Conservation (phyloP, 2,329 filamentous ascomycete species). For the Leptographium lundbergii region DNA sequence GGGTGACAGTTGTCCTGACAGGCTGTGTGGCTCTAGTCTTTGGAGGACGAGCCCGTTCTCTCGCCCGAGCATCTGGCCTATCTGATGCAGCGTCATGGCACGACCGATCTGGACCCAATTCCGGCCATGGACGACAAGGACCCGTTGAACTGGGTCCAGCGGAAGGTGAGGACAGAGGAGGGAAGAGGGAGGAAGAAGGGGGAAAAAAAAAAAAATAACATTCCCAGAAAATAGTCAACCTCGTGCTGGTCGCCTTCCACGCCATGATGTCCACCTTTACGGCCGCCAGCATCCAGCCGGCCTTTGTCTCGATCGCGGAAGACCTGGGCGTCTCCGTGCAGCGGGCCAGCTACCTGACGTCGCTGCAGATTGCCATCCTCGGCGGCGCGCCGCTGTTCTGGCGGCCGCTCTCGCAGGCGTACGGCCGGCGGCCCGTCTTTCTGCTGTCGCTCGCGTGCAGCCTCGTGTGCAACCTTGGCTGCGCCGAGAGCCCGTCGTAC, state of each 20-base stretch:
- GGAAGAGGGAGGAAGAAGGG: not conserved
- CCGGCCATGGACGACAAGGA: constrained; percentile 5
- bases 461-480: constrained; percentile 38
- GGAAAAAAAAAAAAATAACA: no score
- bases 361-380: constrained; percentile 40
- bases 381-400: constrained; percentile 42
- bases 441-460: constrained; percentile 35
- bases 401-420: constrained; percentile 40
- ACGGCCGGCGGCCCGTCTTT: constrained; percentile 41
- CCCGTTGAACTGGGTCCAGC: constrained; percentile 6
- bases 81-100: constrained; percentile 5
- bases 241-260: constrained; percentile 42
- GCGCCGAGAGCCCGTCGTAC: constrained; percentile 35
- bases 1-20: not conserved
- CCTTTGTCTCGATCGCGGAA: constrained; percentile 37
- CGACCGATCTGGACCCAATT: constrained; percentile 4
- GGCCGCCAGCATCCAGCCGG: constrained; percentile 39
- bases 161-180: not conserved
- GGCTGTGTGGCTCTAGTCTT: not conserved
- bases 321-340: constrained; percentile 37
- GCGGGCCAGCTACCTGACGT: constrained; percentile 38
- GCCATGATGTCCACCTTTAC: constrained; percentile 44
- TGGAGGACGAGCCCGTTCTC: not conserved
- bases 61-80: constrained; percentile 4
- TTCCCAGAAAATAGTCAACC: constrained; percentile 34